phyloP scores from a whole-genome alignment of 192 early-diverging fungal genomes.

The Linnemannia zychae region DNA sequence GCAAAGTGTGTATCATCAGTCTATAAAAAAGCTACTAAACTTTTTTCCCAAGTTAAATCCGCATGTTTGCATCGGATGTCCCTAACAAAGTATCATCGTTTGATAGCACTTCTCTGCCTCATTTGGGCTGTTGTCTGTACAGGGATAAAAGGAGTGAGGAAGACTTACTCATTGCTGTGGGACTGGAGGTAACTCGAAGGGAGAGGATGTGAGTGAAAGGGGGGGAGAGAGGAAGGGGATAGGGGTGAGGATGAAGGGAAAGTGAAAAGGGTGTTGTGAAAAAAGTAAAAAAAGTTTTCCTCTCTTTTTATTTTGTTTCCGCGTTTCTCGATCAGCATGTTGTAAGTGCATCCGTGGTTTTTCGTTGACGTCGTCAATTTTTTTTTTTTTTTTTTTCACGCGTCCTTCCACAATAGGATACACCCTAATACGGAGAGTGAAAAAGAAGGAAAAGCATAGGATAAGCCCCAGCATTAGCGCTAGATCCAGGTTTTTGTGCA shows the following conservation, averaged over 20 bases:
- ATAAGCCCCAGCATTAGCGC: too few relatives aligned
- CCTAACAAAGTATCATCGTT: constrained; percentile 31
- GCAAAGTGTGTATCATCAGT: neutral
- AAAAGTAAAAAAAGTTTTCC: neutral
- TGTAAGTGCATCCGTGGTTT: too few relatives aligned
- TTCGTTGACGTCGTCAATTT: too few relatives aligned
- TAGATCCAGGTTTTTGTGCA: too few relatives aligned
- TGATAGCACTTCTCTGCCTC: neutral
- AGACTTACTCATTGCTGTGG: neutral
- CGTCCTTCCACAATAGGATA: too few relatives aligned
- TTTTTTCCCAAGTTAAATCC: constrained; percentile 26
- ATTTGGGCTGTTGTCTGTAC: neutral
- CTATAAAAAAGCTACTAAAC: neutral
- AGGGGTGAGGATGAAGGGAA: neutral
- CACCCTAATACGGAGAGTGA: too few relatives aligned
- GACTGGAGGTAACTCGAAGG: neutral
- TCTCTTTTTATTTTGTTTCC: neutral
- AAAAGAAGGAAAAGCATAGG: too few relatives aligned
- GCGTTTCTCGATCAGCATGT: too few relatives aligned
- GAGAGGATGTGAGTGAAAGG: neutral
- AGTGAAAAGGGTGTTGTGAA: neutral
- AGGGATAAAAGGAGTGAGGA: neutral
- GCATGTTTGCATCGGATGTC: constrained; percentile 26
- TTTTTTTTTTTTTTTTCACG: too few relatives aligned
- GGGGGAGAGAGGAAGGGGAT: neutral